These are phyloP conservation scores for Thinopyrum elongatum DNA, from an alignment of 176 grass and related monocot species.

Conservation along the genomic window DNA sequence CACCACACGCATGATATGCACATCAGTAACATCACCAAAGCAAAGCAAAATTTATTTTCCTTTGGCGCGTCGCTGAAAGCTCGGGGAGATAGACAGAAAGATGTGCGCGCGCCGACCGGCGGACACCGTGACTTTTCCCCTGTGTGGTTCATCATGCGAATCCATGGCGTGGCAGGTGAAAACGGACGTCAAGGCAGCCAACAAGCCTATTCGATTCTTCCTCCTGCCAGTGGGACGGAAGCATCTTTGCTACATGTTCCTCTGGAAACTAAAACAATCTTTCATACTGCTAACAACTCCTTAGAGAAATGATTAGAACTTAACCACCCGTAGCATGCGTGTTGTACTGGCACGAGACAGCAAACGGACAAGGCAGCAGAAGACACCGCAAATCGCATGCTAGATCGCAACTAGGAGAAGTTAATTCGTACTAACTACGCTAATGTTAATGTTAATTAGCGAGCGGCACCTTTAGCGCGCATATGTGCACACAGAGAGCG, in stretches of 20 bases:
- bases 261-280: background rate
- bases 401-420: conserved; percentile 4
- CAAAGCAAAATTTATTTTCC: background rate
- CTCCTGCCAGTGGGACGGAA: background rate
- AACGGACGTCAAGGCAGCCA: background rate
- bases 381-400: background rate
- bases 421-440: too few relatives aligned
- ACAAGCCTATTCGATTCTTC: background rate
- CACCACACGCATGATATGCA: background rate
- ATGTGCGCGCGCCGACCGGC: too few relatives aligned
- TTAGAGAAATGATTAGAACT: background rate
- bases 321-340: background rate
- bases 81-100: background rate
- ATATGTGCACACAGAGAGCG: background rate
- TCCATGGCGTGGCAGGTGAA: background rate
- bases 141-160: too few relatives aligned
- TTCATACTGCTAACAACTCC: background rate
- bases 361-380: conserved; percentile 4
- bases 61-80: background rate
- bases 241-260: background rate
- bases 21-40: background rate
- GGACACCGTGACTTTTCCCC: background rate
- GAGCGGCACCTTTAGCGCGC: background rate
- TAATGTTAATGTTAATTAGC: background rate
- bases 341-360: background rate